Conservation (phyloP, 2,329 filamentous ascomycete species). For the Apiospora rasikravindrae region DNA sequence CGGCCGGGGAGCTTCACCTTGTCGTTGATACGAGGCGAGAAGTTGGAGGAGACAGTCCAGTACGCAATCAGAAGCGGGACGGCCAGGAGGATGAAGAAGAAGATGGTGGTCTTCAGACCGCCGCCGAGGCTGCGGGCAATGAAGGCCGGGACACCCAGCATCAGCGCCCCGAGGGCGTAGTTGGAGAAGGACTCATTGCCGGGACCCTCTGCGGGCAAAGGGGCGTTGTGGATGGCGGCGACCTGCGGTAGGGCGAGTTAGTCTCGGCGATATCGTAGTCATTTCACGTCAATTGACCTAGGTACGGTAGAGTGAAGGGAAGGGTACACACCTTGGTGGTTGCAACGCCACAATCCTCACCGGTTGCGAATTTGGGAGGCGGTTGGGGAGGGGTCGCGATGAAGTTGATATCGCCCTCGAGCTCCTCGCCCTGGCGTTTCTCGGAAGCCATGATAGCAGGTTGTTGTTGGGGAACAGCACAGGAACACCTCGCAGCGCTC, state of each 20-base stretch:
- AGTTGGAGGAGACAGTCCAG: conserved; percentile 78
- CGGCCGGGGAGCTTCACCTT: conserved; percentile 84
- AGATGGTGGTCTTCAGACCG: conserved; percentile 82
- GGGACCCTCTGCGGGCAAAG: conserved; percentile 83
- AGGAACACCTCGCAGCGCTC: not conserved
- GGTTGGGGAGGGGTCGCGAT: conserved; percentile 46
- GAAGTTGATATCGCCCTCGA: conserved; percentile 48
- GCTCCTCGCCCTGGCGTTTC: conserved; percentile 30
- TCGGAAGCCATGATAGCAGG: conserved; percentile 26
- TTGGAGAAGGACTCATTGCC: conserved; percentile 88
- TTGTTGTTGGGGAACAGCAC: conserved; percentile 4
- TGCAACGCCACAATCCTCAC: conserved; percentile 63
- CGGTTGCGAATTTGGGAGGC: conserved; percentile 68
- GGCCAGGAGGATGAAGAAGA: conserved; percentile 78
- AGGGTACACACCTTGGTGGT: conserved; percentile 51
- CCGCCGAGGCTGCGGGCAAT: conserved; percentile 80
- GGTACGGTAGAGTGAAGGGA: not conserved
- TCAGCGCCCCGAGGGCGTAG: conserved; percentile 69
- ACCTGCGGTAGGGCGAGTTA: conserved; percentile 55
- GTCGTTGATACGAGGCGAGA: conserved; percentile 86
- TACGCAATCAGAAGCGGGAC: conserved; percentile 78
- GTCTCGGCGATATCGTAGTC: conserved; percentile 5
- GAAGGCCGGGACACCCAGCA: conserved; percentile 75
- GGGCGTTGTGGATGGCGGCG: conserved; percentile 87
- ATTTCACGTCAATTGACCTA: not conserved